phyloP scores from a whole-genome alignment of 352 stramenopile species.

The Pythium aquatile region DNA sequence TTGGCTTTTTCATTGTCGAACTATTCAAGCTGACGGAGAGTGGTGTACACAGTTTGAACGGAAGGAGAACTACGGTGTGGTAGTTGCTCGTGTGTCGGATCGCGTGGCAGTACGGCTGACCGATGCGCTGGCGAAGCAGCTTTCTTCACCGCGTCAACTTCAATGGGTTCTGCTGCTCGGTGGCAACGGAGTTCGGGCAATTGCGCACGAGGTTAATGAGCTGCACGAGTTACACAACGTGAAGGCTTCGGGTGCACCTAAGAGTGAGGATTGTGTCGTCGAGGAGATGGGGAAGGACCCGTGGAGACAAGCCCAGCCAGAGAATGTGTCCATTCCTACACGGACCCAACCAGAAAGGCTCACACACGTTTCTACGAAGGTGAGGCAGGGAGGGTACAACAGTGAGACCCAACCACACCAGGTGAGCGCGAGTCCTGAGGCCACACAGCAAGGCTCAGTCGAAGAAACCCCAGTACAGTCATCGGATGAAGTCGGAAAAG shows the following conservation, averaged over 20 bases:
- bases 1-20: background rate
- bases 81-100: background rate
- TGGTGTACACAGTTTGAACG: background rate
- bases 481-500: background rate
- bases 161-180: background rate
- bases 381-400: background rate
- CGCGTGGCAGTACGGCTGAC: background rate
- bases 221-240: background rate
- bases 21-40: too few relatives aligned
- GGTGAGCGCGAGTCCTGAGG: too few relatives aligned
- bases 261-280: background rate
- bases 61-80: background rate
- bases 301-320: background rate
- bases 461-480: background rate
- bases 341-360: background rate
- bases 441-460: background rate
- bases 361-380: background rate
- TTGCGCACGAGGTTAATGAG: background rate
- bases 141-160: background rate
- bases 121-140: background rate
- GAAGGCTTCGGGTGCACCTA: background rate
- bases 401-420: background rate
- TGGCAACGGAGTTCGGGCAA: background rate
- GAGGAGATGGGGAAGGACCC: background rate
- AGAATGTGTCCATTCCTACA: background rate